Conservation (phyloP, 768 basidiomycete genomes). For the Suillus clintonianus region DNA sequence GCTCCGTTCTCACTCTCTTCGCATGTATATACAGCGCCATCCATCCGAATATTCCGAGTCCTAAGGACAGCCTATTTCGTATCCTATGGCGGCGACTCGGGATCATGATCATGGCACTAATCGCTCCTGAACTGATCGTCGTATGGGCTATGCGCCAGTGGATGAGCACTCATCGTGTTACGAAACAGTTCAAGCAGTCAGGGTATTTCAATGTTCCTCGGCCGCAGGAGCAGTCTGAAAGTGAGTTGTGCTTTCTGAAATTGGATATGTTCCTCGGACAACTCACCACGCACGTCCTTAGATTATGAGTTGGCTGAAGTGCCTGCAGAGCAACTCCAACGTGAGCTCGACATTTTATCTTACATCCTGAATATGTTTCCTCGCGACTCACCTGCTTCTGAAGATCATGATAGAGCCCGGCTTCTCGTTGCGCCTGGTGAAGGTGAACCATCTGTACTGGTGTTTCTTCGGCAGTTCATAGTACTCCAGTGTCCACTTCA, state of each 20-base stretch:
- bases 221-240: too few relatives aligned
- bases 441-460: too few relatives aligned
- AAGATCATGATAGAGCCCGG: neutral
- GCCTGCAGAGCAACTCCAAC: too few relatives aligned
- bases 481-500: too few relatives aligned
- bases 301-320: too few relatives aligned
- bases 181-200: too few relatives aligned
- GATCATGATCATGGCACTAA: too few relatives aligned
- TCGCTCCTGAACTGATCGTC: slow-evolving; percentile 22
- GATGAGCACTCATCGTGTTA: too few relatives aligned
- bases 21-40: slow-evolving; percentile 26
- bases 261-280: too few relatives aligned
- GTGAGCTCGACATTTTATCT: too few relatives aligned
- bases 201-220: neutral
- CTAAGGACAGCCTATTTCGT: neutral
- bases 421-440: neutral
- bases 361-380: neutral
- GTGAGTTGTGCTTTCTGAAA: too few relatives aligned
- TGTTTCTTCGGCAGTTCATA: neutral
- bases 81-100: slow-evolving; percentile 1
- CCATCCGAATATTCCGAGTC: slow-evolving; percentile 26
- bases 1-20: slow-evolving; percentile 26
- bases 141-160: slow-evolving; percentile 11
- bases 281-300: too few relatives aligned
- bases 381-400: neutral